phyloP scores from a whole-genome alignment of 345 rosid species.

The Adansonia digitata region DNA sequence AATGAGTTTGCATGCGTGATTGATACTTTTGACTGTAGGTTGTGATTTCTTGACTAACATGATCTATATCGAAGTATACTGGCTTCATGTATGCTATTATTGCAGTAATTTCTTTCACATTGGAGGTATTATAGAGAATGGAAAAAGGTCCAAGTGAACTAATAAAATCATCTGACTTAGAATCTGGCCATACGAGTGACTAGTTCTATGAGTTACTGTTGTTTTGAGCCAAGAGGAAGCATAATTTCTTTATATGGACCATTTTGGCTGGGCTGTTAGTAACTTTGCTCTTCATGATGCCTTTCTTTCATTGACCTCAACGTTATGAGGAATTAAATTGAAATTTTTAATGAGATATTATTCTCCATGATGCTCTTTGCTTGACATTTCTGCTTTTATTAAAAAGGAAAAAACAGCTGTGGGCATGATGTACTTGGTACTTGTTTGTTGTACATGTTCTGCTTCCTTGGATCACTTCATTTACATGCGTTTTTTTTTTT shows the following conservation, averaged over 20 bases:
- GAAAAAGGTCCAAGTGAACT: neutral
- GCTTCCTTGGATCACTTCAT: neutral
- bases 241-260: neutral
- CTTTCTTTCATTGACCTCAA: neutral
- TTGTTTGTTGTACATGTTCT: neutral
- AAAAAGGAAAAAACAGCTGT: neutral
- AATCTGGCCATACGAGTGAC: neutral
- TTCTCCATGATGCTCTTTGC: neutral
- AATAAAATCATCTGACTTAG: neutral
- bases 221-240: neutral
- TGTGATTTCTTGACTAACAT: neutral
- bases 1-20: neutral
- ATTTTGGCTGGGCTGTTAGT: neutral
- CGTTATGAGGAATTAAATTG: neutral
- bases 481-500: conserved; percentile 15
- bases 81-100: neutral
- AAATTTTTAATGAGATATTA: neutral
- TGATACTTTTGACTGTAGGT: neutral
- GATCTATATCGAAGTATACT: neutral
- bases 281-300: neutral
- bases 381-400: neutral
- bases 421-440: neutral
- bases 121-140: neutral
- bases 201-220: neutral
- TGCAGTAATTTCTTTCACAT: neutral